Percentiles rank a stretch among this genome's conserved stretches.
These are phyloP conservation scores for Harringtonia lauricola DNA, from an alignment of 2,329 filamentous ascomycete species.

Conservation along the genomic window DNA sequence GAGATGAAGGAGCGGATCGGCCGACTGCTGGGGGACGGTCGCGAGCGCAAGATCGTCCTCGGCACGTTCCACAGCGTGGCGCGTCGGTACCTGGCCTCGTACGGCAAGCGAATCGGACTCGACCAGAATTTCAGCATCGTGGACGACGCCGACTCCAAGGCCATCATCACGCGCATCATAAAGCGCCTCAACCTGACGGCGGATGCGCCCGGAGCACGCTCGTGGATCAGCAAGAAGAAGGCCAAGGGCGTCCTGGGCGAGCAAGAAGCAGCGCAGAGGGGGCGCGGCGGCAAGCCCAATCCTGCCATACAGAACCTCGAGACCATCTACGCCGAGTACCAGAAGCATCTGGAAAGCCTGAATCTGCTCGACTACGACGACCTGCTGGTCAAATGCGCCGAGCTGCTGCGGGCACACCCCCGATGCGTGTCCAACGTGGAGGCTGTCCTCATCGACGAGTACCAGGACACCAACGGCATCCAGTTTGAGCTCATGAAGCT, in stretches of 20 bases:
- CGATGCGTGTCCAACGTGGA: conserved; percentile 82
- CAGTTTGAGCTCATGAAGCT: conserved; percentile 92
- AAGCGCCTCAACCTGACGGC: conserved; percentile 53
- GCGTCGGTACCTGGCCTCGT: conserved; percentile 69
- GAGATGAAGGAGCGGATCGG: conserved; percentile 90
- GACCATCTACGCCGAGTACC: conserved; percentile 62
- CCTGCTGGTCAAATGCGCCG: conserved; percentile 70
- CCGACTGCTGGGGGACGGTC: conserved; percentile 64
- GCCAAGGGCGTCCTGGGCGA: conserved; percentile 36
- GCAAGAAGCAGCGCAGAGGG: conserved; percentile 3
- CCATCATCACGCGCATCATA: conserved; percentile 72
- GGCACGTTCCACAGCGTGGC: conserved; percentile 95
- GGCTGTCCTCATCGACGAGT: conserved; percentile 89
- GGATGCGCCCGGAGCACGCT: conserved; percentile 59
- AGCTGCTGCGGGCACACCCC: conserved; percentile 63
- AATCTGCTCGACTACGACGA: conserved; percentile 94
- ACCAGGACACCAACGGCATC: conserved; percentile 91
- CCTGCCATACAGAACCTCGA: conserved; percentile 46
- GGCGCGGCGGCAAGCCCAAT: conserved; percentile 19
- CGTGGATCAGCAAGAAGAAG: conserved; percentile 64
- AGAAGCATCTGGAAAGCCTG: conserved; percentile 59
- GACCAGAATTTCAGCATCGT: conserved; percentile 81
- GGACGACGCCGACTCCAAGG: conserved; percentile 68
- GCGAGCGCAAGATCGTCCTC: conserved; percentile 67
- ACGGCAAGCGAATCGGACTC: conserved; percentile 76